Evolutionary conservation across 768 basidiomycete genomes (phyloP), one percentile per base, ranked within the genome.

Genomic region (Collybia sp.): DNA sequence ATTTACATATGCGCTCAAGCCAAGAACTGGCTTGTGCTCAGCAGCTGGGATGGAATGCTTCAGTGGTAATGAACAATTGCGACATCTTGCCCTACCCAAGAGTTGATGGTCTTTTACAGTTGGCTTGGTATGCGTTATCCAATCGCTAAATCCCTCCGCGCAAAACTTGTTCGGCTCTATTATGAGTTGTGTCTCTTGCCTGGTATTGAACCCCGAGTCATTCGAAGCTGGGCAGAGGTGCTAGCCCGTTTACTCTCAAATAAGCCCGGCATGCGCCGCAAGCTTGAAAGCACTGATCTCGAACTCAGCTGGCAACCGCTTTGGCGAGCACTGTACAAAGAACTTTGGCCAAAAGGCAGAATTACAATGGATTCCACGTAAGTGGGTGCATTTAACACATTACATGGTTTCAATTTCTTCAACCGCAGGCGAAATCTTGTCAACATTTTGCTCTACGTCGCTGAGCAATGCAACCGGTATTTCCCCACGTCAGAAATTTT

Each of bases 81-180:
- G 25, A 39, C 45, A 37, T 34, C 30, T n/a, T 32, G 48, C 9
- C 13, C 19, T 40, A 20, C 41, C 30, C 37, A 9, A 25, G 25
- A 25, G 8, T 8, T 25, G 25, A 25, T 30, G 16, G 32, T 32
- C 17, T 15, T 39, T 33, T 36, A 31, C 50, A 91, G 88, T 63
- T 92, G 89, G 88, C 61, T 91, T 40, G 68, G 84, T 53, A 80
- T 91, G 81, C 80, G 81, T 34, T 92, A 91, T 62, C 89, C 88
- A 2, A 76, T 92, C 55, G 64, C 76, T 37, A 86, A 77, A 47
- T 55, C 79, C 30, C 80, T 79, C 39, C 84, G 89, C 13, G 81
- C 83, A 16, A 83, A 80, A 60, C 78, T 92, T 44, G 85, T 82
- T 12, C 74, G 72, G 32, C 65, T 92, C 40, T 90, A 90, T 64